phyloP scores from a whole-genome alignment of 768 basidiomycete genomes.

The Mrakia blollopis region DNA sequence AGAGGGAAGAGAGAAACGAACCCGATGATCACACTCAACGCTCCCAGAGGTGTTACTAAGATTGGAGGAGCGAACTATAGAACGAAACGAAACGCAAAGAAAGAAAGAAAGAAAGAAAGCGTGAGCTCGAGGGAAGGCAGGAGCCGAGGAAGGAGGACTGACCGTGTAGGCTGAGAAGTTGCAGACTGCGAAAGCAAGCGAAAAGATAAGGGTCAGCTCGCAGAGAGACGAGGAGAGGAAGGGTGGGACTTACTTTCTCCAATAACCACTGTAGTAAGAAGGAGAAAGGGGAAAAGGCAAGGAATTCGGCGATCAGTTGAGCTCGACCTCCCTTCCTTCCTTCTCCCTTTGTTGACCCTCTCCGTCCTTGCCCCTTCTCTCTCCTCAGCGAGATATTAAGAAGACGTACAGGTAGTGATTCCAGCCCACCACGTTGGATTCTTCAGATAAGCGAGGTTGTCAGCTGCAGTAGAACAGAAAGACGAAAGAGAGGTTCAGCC shows the following conservation, averaged over 20 bases:
- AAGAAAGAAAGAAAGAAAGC: not conserved
- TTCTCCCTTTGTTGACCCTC: not conserved
- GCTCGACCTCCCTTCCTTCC: constrained; percentile 9
- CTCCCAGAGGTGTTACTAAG: constrained; percentile 96
- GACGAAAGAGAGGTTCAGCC: not conserved
- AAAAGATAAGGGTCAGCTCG: not conserved
- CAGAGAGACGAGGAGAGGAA: not conserved
- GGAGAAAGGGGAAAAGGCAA: not conserved
- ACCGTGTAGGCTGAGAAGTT: constrained; percentile 32
- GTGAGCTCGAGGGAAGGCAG: not conserved
- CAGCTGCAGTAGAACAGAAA: constrained; percentile 50
- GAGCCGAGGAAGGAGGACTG: not conserved
- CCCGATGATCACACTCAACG: constrained; percentile 94
- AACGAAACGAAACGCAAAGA: constrained; percentile 58
- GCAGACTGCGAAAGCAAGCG: constrained; percentile 12
- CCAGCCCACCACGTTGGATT: constrained; percentile 98
- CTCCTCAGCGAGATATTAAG: not conserved
- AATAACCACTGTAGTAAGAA: constrained; percentile 61
- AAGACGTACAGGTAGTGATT: constrained; percentile 74
- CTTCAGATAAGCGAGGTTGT: constrained; percentile 75
- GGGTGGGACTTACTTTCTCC: constrained; percentile 67
- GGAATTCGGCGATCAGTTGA: not conserved
- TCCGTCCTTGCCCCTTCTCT: not conserved
- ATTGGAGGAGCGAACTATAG: constrained; percentile 90
- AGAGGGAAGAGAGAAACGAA: constrained; percentile 45